These are phyloP conservation scores for Penicillium mononematosum DNA, from an alignment of 495 filamentous ascomycete genomes.

Conservation along the genomic window DNA sequence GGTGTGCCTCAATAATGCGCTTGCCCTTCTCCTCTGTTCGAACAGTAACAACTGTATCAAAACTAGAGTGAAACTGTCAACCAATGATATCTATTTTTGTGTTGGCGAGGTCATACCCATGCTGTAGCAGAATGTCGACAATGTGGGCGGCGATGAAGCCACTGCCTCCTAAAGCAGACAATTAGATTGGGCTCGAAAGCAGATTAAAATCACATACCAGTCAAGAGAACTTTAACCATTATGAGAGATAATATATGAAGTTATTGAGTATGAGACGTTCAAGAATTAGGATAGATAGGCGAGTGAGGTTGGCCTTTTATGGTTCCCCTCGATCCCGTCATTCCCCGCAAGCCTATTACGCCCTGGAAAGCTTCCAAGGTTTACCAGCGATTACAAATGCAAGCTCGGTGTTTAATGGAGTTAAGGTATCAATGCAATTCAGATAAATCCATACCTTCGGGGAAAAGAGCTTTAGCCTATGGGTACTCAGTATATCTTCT, in stretches of 20 bases:
- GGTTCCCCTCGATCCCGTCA: constrained; percentile 30
- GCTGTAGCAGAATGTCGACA: constrained; percentile 68
- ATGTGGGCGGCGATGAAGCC: constrained; percentile 81
- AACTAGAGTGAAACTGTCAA: constrained; percentile 31
- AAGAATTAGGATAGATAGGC: background rate
- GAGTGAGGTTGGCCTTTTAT: constrained; percentile 23
- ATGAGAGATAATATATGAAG: constrained; percentile 4
- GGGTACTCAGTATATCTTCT: background rate
- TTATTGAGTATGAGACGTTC: background rate
- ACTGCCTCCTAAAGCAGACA: constrained; percentile 49
- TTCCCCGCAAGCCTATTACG: constrained; percentile 17
- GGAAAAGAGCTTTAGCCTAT: background rate
- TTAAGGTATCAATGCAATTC: background rate
- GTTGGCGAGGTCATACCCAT: constrained; percentile 39
- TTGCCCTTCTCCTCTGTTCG: constrained; percentile 76
- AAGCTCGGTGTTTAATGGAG: background rate
- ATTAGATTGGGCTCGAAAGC: constrained; percentile 12
- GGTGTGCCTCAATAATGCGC: constrained; percentile 67
- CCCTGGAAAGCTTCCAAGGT: background rate
- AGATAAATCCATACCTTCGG: background rate
- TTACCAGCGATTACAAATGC: constrained; percentile 25
- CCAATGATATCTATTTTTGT: constrained; percentile 7
- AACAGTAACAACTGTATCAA: constrained; percentile 83
- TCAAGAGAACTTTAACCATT: constrained; percentile 47
- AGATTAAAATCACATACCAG: constrained; percentile 28